phyloP scores from a whole-genome alignment of 2,329 filamentous ascomycete genomes.

The Aspergillus pseudoviridinutans region DNA sequence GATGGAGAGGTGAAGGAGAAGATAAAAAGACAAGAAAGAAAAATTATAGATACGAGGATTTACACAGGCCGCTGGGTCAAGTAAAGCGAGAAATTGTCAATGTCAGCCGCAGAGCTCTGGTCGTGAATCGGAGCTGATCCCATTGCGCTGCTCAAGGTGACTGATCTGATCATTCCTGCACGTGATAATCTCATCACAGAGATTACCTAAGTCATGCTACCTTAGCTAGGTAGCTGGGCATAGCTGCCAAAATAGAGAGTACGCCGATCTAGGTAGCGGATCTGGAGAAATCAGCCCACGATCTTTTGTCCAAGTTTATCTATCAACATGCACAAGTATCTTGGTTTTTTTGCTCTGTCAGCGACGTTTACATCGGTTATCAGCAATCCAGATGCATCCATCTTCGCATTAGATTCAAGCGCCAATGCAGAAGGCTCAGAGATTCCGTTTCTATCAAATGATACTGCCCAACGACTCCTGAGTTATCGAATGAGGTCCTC shows the following conservation, averaged over 20 bases:
- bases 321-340: constrained; percentile 24
- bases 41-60: neutral
- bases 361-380: constrained; percentile 22
- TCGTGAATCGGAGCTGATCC: too few relatives aligned
- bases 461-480: constrained; percentile 36
- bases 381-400: constrained; percentile 17
- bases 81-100: constrained; percentile 1
- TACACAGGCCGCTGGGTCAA: neutral
- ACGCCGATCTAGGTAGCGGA: neutral
- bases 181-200: neutral
- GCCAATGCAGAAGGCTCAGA: neutral
- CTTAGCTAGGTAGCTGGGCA: neutral
- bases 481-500: constrained; percentile 48
- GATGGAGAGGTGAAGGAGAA: neutral
- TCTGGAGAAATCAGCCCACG: constrained; percentile 1
- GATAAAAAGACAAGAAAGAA: neutral
- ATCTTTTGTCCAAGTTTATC: neutral
- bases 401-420: constrained; percentile 29
- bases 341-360: constrained; percentile 25
- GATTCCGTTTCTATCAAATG: constrained; percentile 17
- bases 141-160: neutral
- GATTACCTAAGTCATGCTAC: neutral
- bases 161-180: neutral
- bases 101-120: too few relatives aligned
- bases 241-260: neutral